A percentile compares a stretch with the other conserved stretches of the same genome.
Evolutionary conservation across 768 basidiomycete species (phyloP).

Genomic region (Mycena kentingensis): DNA sequence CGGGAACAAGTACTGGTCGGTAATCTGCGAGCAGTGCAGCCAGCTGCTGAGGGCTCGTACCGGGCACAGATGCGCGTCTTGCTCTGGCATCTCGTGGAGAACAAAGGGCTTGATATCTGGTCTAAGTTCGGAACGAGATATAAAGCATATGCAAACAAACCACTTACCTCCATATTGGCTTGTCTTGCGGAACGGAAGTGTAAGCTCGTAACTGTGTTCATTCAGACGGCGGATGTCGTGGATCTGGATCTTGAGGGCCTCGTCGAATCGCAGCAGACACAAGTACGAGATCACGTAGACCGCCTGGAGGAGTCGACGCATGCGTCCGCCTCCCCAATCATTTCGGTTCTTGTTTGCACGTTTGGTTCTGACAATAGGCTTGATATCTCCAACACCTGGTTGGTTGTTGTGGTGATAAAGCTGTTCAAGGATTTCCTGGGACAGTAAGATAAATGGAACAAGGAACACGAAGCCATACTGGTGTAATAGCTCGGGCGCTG

Average conservation of each 20-base stretch:
- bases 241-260: conserved; percentile 36
- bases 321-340: conserved; percentile 34
- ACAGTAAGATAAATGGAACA: background rate
- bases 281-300: conserved; percentile 37
- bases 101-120: conserved; percentile 35
- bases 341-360: conserved; percentile 11
- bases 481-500: conserved; percentile 32
- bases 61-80: conserved; percentile 36
- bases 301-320: conserved; percentile 30
- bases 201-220: conserved; percentile 21
- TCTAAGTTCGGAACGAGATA: background rate
- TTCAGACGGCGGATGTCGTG: conserved; percentile 26
- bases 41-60: conserved; percentile 36
- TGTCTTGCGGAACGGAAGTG: conserved; percentile 31
- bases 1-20: conserved; percentile 36
- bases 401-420: conserved; percentile 31
- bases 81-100: conserved; percentile 25
- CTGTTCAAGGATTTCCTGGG: conserved; percentile 27
- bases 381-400: conserved; percentile 21
- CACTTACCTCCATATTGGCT: conserved; percentile 31
- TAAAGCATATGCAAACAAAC: background rate
- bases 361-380: conserved; percentile 18
- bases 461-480: conserved; percentile 17
- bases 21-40: conserved; percentile 25
- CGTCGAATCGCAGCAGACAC: conserved; percentile 36